Conservation (phyloP, 768 basidiomycete genomes). For the Hysterangium stoloniferum region DNA sequence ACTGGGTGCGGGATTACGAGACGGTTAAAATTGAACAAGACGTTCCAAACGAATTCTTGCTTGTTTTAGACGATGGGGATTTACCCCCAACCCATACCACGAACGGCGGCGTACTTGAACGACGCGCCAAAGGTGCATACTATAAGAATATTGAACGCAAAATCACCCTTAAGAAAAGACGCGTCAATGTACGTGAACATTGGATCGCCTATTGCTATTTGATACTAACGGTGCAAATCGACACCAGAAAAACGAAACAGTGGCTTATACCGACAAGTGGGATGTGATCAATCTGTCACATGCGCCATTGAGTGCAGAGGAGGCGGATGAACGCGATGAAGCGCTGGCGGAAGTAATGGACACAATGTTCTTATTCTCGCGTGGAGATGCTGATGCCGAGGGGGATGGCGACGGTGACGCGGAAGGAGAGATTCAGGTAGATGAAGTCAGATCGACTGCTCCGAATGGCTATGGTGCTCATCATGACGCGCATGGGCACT, state of each 20-base stretch:
- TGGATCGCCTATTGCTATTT: neutral
- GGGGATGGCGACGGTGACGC: slow-evolving; percentile 43
- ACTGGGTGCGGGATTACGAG: slow-evolving; percentile 79
- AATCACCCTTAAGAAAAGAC: slow-evolving; percentile 80
- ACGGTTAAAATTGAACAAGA: slow-evolving; percentile 83
- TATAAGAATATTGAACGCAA: slow-evolving; percentile 88
- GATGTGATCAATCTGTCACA: slow-evolving; percentile 70
- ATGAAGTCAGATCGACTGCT: neutral
- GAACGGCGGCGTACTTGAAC: slow-evolving; percentile 21
- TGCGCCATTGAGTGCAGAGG: slow-evolving; percentile 61
- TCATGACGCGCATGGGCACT: neutral
- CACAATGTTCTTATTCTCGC: slow-evolving; percentile 44
- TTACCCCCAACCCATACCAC: slow-evolving; percentile 24
- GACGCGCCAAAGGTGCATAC: slow-evolving; percentile 59
- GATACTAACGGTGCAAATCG: slow-evolving; percentile 9
- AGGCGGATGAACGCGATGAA: slow-evolving; percentile 72
- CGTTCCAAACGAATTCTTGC: slow-evolving; percentile 74
- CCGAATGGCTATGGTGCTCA: neutral
- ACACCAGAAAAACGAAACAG: slow-evolving; percentile 47
- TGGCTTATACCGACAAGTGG: slow-evolving; percentile 71
- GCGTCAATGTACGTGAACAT: slow-evolving; percentile 55
- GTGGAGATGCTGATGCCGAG: slow-evolving; percentile 37
- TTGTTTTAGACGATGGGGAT: slow-evolving; percentile 63
- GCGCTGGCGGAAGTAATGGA: slow-evolving; percentile 71
- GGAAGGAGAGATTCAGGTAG: slow-evolving; percentile 35